Conservation (phyloP, 805 yeast species). For the Barnettozyma salicaria region DNA sequence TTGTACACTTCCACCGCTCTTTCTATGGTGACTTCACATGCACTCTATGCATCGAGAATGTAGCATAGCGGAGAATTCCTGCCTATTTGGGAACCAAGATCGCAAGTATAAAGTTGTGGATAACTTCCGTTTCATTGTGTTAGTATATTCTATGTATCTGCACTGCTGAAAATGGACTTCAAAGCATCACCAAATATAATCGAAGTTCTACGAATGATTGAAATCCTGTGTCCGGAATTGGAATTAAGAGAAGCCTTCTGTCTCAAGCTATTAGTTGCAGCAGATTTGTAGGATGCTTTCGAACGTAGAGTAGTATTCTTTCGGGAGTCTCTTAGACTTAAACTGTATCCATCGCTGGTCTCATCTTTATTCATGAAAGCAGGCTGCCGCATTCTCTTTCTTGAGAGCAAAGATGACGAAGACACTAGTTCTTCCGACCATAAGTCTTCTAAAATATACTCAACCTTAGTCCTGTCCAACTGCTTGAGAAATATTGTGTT, state of each 20-base stretch:
- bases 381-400: slow-evolving; percentile 1
- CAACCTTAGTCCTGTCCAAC: slow-evolving; percentile 24
- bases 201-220: slow-evolving; percentile 23
- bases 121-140: too few species aligned
- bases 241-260: too few species aligned
- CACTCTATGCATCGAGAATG: too few species aligned
- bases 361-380: background rate
- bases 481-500: slow-evolving; percentile 11
- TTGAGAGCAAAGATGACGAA: background rate
- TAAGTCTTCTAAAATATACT: slow-evolving; percentile 26
- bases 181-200: slow-evolving; percentile 19
- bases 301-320: background rate
- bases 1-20: background rate
- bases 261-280: background rate
- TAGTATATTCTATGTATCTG: background rate
- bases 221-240: slow-evolving; percentile 2
- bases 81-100: too few species aligned
- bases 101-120: too few species aligned
- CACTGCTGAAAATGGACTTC: slow-evolving; percentile 15
- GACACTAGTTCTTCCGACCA: slow-evolving; percentile 30
- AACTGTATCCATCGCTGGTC: background rate
- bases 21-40: background rate
- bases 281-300: background rate
- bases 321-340: background rate
- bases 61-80: too few species aligned